phyloP scores from a whole-genome alignment of 495 filamentous ascomycete species.

The Apodospora peruviana region DNA sequence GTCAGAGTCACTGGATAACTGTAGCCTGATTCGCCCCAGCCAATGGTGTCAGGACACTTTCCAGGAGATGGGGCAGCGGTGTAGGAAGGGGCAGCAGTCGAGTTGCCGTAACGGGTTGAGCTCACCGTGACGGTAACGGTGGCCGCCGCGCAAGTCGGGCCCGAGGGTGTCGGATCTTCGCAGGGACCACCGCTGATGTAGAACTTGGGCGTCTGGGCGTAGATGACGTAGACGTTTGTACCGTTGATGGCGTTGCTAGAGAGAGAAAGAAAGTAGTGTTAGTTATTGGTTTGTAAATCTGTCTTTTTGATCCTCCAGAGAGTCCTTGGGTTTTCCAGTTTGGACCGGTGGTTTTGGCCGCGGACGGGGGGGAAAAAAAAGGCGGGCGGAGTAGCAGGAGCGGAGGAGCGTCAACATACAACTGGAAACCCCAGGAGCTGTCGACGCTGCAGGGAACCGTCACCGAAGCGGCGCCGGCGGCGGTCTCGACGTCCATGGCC shows the following conservation, averaged over 20 bases:
- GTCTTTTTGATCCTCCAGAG: not conserved
- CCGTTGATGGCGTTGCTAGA: constrained; percentile 42
- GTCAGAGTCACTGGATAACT: constrained; percentile 15
- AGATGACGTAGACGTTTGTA: constrained; percentile 45
- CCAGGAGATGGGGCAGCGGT: constrained; percentile 6
- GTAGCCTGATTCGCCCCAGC: constrained; percentile 23
- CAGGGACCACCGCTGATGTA: constrained; percentile 22
- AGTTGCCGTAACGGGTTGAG: constrained; percentile 13
- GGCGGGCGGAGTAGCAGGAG: not conserved
- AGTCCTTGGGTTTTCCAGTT: not conserved
- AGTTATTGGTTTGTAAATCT: not conserved
- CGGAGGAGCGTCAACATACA: constrained; percentile 20
- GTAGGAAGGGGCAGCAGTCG: constrained; percentile 5
- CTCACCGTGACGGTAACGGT: constrained; percentile 29
- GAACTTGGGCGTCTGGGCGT: constrained; percentile 41
- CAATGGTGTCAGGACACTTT: constrained; percentile 24
- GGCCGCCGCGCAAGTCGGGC: constrained; percentile 18
- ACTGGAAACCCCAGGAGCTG: constrained; percentile 39
- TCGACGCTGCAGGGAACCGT: constrained; percentile 37
- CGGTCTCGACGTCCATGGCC: constrained; percentile 29
- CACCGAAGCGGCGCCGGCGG: constrained; percentile 25
- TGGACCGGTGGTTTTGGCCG: not conserved
- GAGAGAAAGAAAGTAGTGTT: not conserved
- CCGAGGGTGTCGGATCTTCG: constrained; percentile 8
- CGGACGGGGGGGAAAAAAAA: not conserved